These are phyloP conservation scores for Bromus sterilis DNA, from an alignment of 176 grass and related monocot species.

Conservation along the genomic window DNA sequence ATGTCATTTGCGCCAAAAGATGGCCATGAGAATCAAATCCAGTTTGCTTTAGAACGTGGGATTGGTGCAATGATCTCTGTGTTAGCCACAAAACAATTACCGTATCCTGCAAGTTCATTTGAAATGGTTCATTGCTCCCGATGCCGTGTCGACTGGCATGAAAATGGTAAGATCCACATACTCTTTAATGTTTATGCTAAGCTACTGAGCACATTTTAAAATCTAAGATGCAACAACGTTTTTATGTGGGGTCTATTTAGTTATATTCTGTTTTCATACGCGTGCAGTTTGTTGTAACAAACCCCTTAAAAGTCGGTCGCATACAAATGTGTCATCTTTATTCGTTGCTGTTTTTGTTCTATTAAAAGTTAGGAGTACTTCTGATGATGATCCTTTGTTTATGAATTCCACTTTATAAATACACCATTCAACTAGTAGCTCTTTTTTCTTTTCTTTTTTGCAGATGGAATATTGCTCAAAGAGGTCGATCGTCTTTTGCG, in stretches of 20 bases:
- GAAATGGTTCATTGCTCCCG: slow-evolving; percentile 98
- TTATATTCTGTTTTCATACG: not conserved
- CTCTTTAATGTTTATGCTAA: not conserved
- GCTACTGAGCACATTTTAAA: not conserved
- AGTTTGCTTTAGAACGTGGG: slow-evolving; percentile 93
- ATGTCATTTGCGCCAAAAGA: slow-evolving; percentile 98
- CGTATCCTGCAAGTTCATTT: slow-evolving; percentile 77
- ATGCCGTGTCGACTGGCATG: slow-evolving; percentile 96
- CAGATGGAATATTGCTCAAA: slow-evolving; percentile 98
- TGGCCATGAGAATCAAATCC: slow-evolving; percentile 97
- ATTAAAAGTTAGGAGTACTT: not conserved
- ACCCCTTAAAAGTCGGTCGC: not conserved
- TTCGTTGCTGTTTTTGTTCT: not conserved
- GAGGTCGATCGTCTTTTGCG: slow-evolving; percentile 85
- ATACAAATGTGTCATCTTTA: not conserved
- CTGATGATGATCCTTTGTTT: slow-evolving; percentile 2
- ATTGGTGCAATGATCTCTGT: slow-evolving; percentile 90
- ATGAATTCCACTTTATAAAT: not conserved
- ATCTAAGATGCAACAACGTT: not conserved
- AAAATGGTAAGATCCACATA: slow-evolving; percentile 61
- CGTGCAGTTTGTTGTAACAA: not conserved
- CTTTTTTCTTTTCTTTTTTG: slow-evolving; percentile 17
- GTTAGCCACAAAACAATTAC: slow-evolving; percentile 85
- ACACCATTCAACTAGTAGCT: not conserved
- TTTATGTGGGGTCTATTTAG: not conserved